Percentiles rank a stretch among this genome's conserved stretches.
These are phyloP conservation scores for Proliferodiscus dingleyae DNA, from an alignment of 2,329 filamentous ascomycete genomes.

Conservation along the genomic window DNA sequence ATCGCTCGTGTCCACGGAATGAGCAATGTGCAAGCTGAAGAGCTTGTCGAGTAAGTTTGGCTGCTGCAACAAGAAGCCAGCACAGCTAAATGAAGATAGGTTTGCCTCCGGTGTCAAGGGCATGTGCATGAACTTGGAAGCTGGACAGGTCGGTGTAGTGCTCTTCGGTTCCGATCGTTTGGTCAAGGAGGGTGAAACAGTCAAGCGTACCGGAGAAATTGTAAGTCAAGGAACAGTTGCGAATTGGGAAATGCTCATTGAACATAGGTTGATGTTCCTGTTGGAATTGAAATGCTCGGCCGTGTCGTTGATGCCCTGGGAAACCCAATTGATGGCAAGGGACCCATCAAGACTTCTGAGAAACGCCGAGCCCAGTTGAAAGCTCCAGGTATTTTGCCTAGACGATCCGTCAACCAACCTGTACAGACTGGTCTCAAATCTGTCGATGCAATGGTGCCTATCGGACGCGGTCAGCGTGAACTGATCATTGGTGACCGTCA, in stretches of 20 bases:
- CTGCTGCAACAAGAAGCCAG: conserved; percentile 2
- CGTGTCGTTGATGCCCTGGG: conserved; percentile 98
- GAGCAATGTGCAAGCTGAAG: conserved; percentile 99
- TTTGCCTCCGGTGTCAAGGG: conserved; percentile 99
- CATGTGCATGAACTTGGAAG: conserved; percentile 99
- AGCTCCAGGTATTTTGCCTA: conserved; percentile 96
- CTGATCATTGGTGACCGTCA: conserved; percentile 99
- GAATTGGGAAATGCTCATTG: conserved; percentile 15
- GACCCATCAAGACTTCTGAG: conserved; percentile 86
- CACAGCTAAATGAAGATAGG: conserved; percentile 44
- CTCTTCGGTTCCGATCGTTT: conserved; percentile 99
- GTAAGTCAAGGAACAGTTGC: conserved; percentile 52
- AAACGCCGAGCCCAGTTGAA: conserved; percentile 97
- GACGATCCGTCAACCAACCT: conserved; percentile 94
- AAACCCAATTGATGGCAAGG: conserved; percentile 99
- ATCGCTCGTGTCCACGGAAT: conserved; percentile 99
- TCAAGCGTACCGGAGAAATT: conserved; percentile 99
- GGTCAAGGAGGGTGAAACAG: conserved; percentile 98
- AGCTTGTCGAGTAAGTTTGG: conserved; percentile 92
- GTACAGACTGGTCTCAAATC: conserved; percentile 99
- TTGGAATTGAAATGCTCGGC: conserved; percentile 87
- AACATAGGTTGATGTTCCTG: conserved; percentile 85
- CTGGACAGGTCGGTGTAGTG: conserved; percentile 99
- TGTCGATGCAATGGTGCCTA: conserved; percentile 98
- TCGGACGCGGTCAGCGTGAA: conserved; percentile 99